A percentile compares a stretch with the other conserved stretches of the same genome.
Conservation (phyloP, 192 early-diverging fungal genomes). For the Backusella mclennaniae region DNA sequence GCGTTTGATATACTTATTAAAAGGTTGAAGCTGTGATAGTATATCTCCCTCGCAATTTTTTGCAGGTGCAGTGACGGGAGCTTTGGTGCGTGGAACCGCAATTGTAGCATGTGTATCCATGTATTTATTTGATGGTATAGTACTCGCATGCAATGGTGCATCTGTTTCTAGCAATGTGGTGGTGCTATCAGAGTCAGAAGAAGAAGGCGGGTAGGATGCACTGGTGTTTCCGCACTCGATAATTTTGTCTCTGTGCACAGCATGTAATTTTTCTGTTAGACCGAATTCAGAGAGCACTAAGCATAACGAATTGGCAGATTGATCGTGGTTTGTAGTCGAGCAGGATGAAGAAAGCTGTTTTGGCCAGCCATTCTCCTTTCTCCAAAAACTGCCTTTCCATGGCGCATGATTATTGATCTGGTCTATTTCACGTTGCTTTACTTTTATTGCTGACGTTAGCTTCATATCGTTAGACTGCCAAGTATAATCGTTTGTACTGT, state of each 20-base stretch:
- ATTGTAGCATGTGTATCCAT: conserved; percentile 13
- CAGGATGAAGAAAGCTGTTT: conserved; percentile 21
- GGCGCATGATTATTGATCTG: neutral
- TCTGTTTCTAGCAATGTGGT: conserved; percentile 11
- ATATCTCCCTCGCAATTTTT: neutral
- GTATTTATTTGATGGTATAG: neutral
- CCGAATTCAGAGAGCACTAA: conserved; percentile 16
- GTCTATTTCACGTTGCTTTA: neutral
- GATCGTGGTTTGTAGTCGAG: conserved; percentile 37
- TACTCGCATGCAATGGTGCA: neutral
- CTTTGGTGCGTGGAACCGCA: neutral
- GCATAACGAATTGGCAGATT: conserved; percentile 24
- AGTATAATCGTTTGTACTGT: conserved; percentile 35
- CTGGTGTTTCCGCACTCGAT: conserved; percentile 23
- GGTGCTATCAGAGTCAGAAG: neutral
- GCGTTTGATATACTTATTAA: conserved; percentile 28
- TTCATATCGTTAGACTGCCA: conserved; percentile 39
- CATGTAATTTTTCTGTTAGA: conserved; percentile 19
- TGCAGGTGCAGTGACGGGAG: neutral
- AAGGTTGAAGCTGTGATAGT: conserved; percentile 12
- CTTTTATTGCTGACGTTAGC: conserved; percentile 22
- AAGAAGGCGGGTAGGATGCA: neutral
- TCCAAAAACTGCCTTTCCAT: conserved; percentile 33
- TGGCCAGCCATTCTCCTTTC: conserved; percentile 32
- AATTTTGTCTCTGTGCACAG: conserved; percentile 32